A percentile compares a stretch with the other conserved stretches of the same genome.
Evolutionary conservation across 108 stramenopile species (phyloP).

Genomic region (Fragilaria crotonensis): DNA sequence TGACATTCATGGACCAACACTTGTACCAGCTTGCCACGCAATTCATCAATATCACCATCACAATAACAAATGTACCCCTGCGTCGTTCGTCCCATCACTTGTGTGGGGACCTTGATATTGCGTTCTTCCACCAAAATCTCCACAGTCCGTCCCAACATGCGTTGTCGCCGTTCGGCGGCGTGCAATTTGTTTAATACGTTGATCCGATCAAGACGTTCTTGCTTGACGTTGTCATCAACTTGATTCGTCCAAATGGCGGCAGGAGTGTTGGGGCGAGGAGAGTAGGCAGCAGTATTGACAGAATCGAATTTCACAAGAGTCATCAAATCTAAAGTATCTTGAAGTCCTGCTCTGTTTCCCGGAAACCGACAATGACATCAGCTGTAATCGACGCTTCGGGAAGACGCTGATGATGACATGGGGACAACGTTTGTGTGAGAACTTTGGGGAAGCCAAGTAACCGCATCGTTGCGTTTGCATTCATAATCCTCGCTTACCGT

Average conservation of each 20-base stretch:
- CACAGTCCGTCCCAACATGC: constrained; percentile 84
- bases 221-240: constrained; percentile 73
- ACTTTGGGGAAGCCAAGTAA: not conserved
- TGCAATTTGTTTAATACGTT: constrained; percentile 80
- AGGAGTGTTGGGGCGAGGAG: constrained; percentile 51
- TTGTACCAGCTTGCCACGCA: constrained; percentile 79
- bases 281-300: constrained; percentile 47
- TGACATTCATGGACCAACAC: constrained; percentile 68
- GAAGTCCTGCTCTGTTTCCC: constrained; percentile 78
- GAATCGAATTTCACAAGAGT: constrained; percentile 59
- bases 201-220: constrained; percentile 81
- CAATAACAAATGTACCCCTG: constrained; percentile 88
- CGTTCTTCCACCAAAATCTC: constrained; percentile 93
- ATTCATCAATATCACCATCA: constrained; percentile 83
- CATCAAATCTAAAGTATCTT: constrained; percentile 78
- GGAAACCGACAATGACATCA: constrained; percentile 85
- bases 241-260: constrained; percentile 49
- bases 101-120: constrained; percentile 83
- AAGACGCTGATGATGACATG: constrained; percentile 1
- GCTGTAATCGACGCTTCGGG: constrained; percentile 75
- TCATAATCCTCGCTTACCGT: constrained; percentile 34
- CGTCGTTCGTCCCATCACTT: constrained; percentile 90
- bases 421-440: not conserved
- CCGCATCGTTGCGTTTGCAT: not conserved
- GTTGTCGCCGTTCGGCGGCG: constrained; percentile 82